Percentiles rank a stretch among this genome's conserved stretches.
phyloP scores from a whole-genome alignment of 805 yeast genomes.

The Wickerhamomyces alni region DNA sequence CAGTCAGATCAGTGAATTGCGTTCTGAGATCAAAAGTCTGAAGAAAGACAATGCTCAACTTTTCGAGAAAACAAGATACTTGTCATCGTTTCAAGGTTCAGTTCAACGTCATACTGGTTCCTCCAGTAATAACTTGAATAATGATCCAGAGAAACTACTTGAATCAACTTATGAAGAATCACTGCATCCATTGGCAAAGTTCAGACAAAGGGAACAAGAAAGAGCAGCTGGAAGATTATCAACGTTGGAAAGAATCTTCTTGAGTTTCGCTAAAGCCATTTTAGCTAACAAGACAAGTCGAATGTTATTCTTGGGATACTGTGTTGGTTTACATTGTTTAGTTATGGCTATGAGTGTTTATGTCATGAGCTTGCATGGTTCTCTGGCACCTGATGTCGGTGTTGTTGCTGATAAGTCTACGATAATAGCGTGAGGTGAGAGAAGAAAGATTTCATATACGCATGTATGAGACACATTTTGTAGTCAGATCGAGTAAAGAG shows the following conservation, averaged over 20 bases:
- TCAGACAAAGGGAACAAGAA: slow-evolving; percentile 71
- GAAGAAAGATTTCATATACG: too few species aligned
- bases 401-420: slow-evolving; percentile 7
- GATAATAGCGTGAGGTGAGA: neutral
- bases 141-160: slow-evolving; percentile 55
- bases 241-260: slow-evolving; percentile 73
- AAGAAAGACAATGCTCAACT: slow-evolving; percentile 72
- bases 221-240: slow-evolving; percentile 67
- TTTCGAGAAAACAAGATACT: slow-evolving; percentile 68
- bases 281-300: slow-evolving; percentile 69
- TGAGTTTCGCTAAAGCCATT: slow-evolving; percentile 66
- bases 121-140: slow-evolving; percentile 6
- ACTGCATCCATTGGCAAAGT: slow-evolving; percentile 77
- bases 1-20: slow-evolving; percentile 49
- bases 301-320: slow-evolving; percentile 66
- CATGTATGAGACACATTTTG: too few species aligned
- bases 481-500: too few species aligned
- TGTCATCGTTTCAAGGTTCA: slow-evolving; percentile 41
- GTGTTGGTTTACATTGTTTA: slow-evolving; percentile 66
- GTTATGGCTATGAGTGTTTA: slow-evolving; percentile 61
- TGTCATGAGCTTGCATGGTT: slow-evolving; percentile 40
- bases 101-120: slow-evolving; percentile 12
- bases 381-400: slow-evolving; percentile 39
- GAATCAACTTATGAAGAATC: slow-evolving; percentile 66
- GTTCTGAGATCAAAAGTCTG: slow-evolving; percentile 55